Evolutionary conservation across 2,329 filamentous ascomycete species (phyloP).

Genomic region (Neophaeococcomyces mojaviensis): DNA sequence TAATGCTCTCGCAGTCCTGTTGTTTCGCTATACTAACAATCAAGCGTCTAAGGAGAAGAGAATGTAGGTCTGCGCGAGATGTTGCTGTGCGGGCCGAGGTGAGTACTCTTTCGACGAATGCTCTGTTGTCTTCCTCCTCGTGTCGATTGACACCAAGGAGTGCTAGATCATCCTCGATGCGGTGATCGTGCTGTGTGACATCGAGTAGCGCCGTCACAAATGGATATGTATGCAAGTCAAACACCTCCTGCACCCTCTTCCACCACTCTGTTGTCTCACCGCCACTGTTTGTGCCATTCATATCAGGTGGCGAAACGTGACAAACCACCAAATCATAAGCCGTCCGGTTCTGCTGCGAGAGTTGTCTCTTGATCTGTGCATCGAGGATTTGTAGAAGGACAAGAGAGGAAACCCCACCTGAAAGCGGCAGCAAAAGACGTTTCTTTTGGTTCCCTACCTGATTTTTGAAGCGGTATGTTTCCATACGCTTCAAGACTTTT

Average conservation of each 20-base stretch:
- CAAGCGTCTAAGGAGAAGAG: slow-evolving; percentile 63
- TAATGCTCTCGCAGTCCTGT: slow-evolving; percentile 58
- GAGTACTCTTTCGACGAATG: slow-evolving; percentile 50
- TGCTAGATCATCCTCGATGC: slow-evolving; percentile 14
- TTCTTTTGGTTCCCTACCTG: slow-evolving; percentile 34
- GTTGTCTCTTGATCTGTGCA: slow-evolving; percentile 59
- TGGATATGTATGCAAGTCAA: slow-evolving; percentile 57
- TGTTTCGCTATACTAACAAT: slow-evolving; percentile 58
- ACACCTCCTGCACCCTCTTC: slow-evolving; percentile 49
- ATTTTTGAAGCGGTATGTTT: slow-evolving; percentile 49
- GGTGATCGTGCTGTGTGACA: slow-evolving; percentile 42
- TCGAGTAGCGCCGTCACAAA: slow-evolving; percentile 56
- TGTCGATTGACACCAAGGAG: slow-evolving; percentile 12
- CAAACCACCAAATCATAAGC: slow-evolving; percentile 54
- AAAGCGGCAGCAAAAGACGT: slow-evolving; percentile 69
- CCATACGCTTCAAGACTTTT: slow-evolving; percentile 74
- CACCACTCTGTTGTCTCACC: slow-evolving; percentile 25
- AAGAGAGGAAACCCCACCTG: slow-evolving; percentile 73
- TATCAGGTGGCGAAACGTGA: slow-evolving; percentile 34
- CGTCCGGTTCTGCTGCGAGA: slow-evolving; percentile 51
- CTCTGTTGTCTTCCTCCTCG: slow-evolving; percentile 27
- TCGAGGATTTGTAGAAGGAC: slow-evolving; percentile 69
- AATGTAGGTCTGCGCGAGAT: slow-evolving; percentile 64
- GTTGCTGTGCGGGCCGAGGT: slow-evolving; percentile 62
- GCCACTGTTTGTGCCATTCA: slow-evolving; percentile 17